Conservation (phyloP, 768 basidiomycete genomes). For the Pleurotus tuoliensis region DNA sequence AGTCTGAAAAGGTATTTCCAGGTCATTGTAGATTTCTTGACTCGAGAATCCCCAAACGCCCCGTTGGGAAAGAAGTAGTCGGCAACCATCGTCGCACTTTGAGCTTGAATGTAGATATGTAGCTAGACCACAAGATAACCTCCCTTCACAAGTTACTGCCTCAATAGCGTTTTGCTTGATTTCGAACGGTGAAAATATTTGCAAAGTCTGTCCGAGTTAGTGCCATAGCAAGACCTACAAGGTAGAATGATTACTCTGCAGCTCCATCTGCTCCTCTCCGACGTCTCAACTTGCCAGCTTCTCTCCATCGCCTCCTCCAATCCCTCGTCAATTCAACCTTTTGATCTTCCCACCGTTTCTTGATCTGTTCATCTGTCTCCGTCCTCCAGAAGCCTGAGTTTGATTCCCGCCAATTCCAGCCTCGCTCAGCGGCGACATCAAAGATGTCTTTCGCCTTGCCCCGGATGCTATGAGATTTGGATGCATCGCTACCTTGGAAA, state of each 20-base stretch:
- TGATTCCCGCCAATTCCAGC: slow-evolving; percentile 44
- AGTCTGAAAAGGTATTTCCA: background rate
- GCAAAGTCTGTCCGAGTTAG: too few species aligned
- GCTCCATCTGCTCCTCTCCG: slow-evolving; percentile 38
- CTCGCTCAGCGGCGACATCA: slow-evolving; percentile 43
- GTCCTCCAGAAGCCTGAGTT: slow-evolving; percentile 44
- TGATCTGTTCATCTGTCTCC: slow-evolving; percentile 56
- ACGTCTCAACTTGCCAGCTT: slow-evolving; percentile 64
- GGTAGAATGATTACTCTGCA: slow-evolving; percentile 9
- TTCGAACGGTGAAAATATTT: too few species aligned
- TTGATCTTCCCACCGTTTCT: slow-evolving; percentile 64
- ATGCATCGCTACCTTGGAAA: background rate
- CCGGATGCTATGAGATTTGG: slow-evolving; percentile 17
- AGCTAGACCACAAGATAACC: too few species aligned
- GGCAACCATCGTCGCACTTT: too few species aligned
- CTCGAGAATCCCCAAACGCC: background rate
- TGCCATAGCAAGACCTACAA: too few species aligned
- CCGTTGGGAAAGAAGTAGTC: too few species aligned
- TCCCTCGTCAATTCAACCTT: slow-evolving; percentile 65
- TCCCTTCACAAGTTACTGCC: too few species aligned
- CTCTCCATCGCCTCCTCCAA: slow-evolving; percentile 76
- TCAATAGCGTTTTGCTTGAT: too few species aligned
- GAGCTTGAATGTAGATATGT: too few species aligned
- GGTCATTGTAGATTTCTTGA: background rate
- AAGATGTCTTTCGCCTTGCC: slow-evolving; percentile 41